A percentile compares a stretch with the other conserved stretches of the same genome.
Evolutionary conservation across 306 rosid genomes (phyloP).

Genomic region (Trichosanthes truncata): DNA sequence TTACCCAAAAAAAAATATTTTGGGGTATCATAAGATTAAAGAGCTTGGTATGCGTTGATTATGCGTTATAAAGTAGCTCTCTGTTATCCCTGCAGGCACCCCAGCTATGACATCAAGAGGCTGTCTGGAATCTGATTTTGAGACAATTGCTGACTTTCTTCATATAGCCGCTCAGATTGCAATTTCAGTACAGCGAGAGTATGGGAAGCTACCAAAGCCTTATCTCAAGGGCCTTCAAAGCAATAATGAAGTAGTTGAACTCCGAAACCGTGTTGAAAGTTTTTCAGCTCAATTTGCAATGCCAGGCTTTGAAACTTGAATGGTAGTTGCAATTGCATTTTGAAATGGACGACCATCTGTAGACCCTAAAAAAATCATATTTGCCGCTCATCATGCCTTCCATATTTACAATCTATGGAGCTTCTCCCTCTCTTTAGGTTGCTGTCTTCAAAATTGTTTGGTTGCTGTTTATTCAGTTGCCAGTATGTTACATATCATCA

Average conservation of each 20-base stretch:
- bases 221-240: conserved; percentile 42
- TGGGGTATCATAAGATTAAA: background rate
- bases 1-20: background rate
- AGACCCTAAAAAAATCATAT: background rate
- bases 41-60: background rate
- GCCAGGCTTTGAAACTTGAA: conserved; percentile 75
- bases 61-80: background rate
- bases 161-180: conserved; percentile 71
- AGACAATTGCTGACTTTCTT: conserved; percentile 75
- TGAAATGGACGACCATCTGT: conserved; percentile 2
- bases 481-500: background rate
- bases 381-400: background rate
- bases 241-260: conserved; percentile 65
- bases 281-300: conserved; percentile 83
- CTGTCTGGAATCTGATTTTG: conserved; percentile 85
- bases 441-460: background rate
- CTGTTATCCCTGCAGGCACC: conserved; percentile 44
- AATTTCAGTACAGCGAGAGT: conserved; percentile 46
- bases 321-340: conserved; percentile 3
- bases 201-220: conserved; percentile 52
- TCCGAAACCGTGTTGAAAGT: conserved; percentile 56
- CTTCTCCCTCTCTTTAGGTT: background rate
- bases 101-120: conserved; percentile 99
- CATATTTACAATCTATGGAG: background rate
- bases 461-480: background rate